Conservation (phyloP, 768 basidiomycete species). For the Artomyces pyxidatus region DNA sequence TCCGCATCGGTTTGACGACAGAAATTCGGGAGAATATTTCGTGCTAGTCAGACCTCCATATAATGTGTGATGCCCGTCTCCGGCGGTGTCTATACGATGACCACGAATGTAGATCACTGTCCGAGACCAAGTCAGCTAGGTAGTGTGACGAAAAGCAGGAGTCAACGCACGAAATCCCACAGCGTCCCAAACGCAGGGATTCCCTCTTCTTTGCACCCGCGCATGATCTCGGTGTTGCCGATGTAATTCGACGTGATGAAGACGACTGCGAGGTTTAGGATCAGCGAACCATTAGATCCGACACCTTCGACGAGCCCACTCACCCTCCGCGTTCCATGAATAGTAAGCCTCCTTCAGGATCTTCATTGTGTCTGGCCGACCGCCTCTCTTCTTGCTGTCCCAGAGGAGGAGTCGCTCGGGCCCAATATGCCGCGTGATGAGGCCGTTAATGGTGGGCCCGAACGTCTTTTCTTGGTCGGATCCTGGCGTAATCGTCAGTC, state of each 20-base stretch:
- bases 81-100: background rate
- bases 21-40: background rate
- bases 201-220: constrained; percentile 27
- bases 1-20: background rate
- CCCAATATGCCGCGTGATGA: constrained; percentile 30
- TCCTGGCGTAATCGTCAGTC: constrained; percentile 14
- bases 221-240: constrained; percentile 36
- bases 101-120: constrained; percentile 5
- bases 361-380: constrained; percentile 32
- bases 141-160: background rate
- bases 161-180: constrained; percentile 15
- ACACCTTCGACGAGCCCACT: background rate
- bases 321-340: constrained; percentile 29
- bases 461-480: constrained; percentile 39
- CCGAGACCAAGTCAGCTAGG: background rate
- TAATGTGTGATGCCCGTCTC: background rate
- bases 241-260: constrained; percentile 35
- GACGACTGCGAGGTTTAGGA: constrained; percentile 21
- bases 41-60: background rate
- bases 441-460: constrained; percentile 32
- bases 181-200: constrained; percentile 31
- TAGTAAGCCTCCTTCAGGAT: constrained; percentile 29
- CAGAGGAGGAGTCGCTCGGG: constrained; percentile 32
- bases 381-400: constrained; percentile 33
- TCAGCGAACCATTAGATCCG: background rate